Percentiles rank a stretch among this genome's conserved stretches.
Evolutionary conservation across 208 protist genomes (phyloP).

Genomic region (Wallacemonas sp.): DNA sequence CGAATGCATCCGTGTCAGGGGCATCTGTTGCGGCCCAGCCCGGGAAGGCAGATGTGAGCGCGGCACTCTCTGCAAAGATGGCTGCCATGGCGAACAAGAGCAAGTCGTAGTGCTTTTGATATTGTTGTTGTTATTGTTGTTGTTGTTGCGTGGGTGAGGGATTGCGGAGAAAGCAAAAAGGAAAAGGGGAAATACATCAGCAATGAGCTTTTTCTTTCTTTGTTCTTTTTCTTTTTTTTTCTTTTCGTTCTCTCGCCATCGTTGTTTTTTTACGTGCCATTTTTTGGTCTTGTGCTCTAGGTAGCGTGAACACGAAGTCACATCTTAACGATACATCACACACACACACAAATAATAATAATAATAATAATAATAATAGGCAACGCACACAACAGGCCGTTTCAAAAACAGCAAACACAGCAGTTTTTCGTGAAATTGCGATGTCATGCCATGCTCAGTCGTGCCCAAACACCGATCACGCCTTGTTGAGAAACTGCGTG

Average conservation of each 20-base stretch:
- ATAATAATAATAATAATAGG: neutral
- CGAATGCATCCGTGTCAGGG: neutral
- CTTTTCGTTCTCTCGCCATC: neutral
- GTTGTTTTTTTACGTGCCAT: slow-evolving; percentile 19
- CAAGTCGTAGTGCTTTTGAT: slow-evolving; percentile 8
- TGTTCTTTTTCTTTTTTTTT: slow-evolving; percentile 10
- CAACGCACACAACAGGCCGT: too few species aligned
- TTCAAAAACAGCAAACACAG: too few species aligned
- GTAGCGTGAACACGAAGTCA: neutral
- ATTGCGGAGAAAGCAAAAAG: neutral
- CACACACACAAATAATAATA: slow-evolving; percentile 15
- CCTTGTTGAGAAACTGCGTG: neutral
- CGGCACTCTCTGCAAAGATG: slow-evolving; percentile 17
- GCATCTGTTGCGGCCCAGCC: neutral
- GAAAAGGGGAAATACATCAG: neutral
- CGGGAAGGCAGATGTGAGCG: neutral
- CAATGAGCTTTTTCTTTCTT: neutral
- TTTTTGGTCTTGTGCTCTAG: slow-evolving; percentile 1
- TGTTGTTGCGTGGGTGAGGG: neutral
- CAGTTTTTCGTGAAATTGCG: too few species aligned
- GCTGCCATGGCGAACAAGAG: slow-evolving; percentile 23
- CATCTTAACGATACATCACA: neutral
- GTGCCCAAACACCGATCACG: neutral
- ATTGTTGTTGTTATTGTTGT: too few species aligned
- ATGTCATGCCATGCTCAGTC: too few species aligned